Evolutionary conservation across 2,329 filamentous ascomycete species (phyloP), one percentile per base, ranked within the genome.

Genomic region (Paraconiothyrium sp.): DNA sequence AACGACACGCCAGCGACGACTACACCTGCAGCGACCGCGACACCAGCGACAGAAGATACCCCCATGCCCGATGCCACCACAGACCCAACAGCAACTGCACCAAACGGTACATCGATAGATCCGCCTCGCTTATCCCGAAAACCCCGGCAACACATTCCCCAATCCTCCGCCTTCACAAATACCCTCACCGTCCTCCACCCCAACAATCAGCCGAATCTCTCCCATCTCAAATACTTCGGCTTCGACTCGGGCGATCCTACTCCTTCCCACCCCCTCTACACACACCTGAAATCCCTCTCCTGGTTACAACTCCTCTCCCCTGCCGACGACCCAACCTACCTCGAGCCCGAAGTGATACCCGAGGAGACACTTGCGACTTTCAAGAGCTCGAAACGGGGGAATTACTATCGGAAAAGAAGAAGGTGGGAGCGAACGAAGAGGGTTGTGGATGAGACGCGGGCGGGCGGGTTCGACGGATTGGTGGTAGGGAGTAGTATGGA

Each of bases 291-390:
- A 71, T 88, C 90, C 5, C 83, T 98, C 34, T 94, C 92, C 32
- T 99, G 94, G 94, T 86, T 99, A 2, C 94, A 98, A 79, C 87
- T 99, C 5, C 82, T 97, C 16, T 85, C 91, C 27, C 95, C 95
- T 0, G 81, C 87, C 39, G 82, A 88, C 34, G 95, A 98, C 77
- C 85, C 86, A 0, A 88, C 90, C 4, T 97, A 97, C 79, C 85
- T 86, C 30, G 86, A 90, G 57, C 90, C 93, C 0, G 83, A 87
- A 0, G 75, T 81, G 0, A 82, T 90, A 1, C 71, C 88, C 0
- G 82, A 88, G 0, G 86, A 89, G 16, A 84, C 86, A 27, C 82
- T 98, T 1, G 82, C 86, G 0, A 81, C 84, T 1, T 89, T 91
- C 86, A 98, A 97, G 80, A 87, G 90, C 14, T 93, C 90, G 65